Evolutionary conservation across 441 rosid species (phyloP).

Genomic region (Corymbia citriodora): DNA sequence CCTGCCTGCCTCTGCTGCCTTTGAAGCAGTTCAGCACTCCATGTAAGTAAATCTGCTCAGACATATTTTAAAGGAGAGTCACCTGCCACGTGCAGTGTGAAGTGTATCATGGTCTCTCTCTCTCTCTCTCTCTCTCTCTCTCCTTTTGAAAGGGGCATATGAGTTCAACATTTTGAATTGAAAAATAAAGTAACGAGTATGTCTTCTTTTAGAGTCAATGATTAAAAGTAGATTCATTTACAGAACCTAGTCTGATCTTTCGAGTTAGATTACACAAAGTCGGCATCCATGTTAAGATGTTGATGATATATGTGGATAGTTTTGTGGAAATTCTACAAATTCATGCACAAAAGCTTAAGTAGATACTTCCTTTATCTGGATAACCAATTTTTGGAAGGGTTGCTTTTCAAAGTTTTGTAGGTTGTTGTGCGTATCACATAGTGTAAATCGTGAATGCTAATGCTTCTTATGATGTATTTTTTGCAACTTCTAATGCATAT

Average conservation of each 20-base stretch:
- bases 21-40: conserved; percentile 11
- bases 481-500: neutral
- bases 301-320: neutral
- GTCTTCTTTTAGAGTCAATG: neutral
- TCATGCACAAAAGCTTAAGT: neutral
- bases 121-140: neutral
- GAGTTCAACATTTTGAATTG: neutral
- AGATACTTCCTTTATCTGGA: neutral
- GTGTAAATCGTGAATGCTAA: neutral
- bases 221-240: neutral
- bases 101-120: neutral
- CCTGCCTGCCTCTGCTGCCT: conserved; percentile 15
- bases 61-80: neutral
- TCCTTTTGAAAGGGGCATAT: neutral
- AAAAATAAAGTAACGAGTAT: neutral
- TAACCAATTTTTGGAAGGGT: neutral
- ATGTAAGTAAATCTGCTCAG: conserved; percentile 5
- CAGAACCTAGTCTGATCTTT: neutral
- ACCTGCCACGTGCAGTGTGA: neutral
- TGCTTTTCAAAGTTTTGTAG: neutral
- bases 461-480: neutral
- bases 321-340: neutral
- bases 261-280: neutral
- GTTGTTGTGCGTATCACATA: neutral
- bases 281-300: neutral